A percentile compares a stretch with the other conserved stretches of the same genome.
phyloP scores from a whole-genome alignment of 306 rosid genomes.

The Cicer yamashitae region DNA sequence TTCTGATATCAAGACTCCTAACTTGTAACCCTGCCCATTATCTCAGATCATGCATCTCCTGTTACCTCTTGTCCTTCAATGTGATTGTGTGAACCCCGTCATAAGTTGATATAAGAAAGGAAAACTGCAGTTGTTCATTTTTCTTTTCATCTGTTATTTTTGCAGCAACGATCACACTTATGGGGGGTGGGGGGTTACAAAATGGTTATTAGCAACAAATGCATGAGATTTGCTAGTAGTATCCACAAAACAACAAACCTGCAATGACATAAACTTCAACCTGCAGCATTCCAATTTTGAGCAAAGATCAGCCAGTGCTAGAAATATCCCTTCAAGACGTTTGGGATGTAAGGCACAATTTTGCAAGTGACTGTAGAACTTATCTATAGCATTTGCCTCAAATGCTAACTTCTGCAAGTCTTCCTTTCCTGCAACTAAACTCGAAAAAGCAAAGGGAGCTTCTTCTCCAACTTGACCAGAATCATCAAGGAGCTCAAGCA shows the following conservation, averaged over 20 bases:
- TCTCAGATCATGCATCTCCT: not conserved
- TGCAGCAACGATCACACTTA: slow-evolving; percentile 10
- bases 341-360: slow-evolving; percentile 57
- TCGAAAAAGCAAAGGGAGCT: slow-evolving; percentile 76
- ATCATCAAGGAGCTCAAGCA: slow-evolving; percentile 95
- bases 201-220: slow-evolving; percentile 25
- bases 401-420: slow-evolving; percentile 91
- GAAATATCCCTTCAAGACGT: slow-evolving; percentile 81
- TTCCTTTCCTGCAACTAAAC: slow-evolving; percentile 74
- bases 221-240: slow-evolving; percentile 17
- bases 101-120: slow-evolving; percentile 21
- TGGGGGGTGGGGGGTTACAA: not conserved
- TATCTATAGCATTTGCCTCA: slow-evolving; percentile 92
- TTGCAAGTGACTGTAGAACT: slow-evolving; percentile 72
- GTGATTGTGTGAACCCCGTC: not conserved
- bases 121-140: slow-evolving; percentile 6
- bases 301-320: slow-evolving; percentile 86
- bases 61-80: slow-evolving; percentile 8
- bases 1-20: not conserved
- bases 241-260: slow-evolving; percentile 69
- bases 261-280: slow-evolving; percentile 72
- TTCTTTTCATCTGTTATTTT: slow-evolving; percentile 9
- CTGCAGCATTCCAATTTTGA: slow-evolving; percentile 95
- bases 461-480: slow-evolving; percentile 94
- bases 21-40: slow-evolving; percentile 1